Conservation (phyloP, 306 rosid species). For the Ammopiptanthus mongolicus region DNA sequence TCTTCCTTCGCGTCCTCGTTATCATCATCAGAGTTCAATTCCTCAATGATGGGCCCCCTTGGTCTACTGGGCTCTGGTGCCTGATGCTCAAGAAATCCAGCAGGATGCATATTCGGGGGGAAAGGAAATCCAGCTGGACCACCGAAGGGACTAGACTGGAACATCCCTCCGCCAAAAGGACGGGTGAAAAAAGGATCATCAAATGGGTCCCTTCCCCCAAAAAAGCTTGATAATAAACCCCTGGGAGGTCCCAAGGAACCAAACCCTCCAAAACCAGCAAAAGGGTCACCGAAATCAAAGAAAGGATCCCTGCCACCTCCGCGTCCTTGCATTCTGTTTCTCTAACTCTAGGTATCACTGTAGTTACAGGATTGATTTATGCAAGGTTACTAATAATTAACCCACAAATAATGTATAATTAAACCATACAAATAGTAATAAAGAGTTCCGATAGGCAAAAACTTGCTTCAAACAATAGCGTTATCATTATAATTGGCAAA, state of each 20-base stretch:
- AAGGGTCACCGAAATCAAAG: constrained; percentile 47
- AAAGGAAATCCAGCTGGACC: constrained; percentile 19
- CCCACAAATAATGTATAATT: not conserved
- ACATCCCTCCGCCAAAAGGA: constrained; percentile 53
- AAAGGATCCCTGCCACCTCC: constrained; percentile 56
- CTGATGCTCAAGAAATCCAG: constrained; percentile 54
- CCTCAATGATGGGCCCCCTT: constrained; percentile 79
- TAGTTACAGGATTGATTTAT: not conserved
- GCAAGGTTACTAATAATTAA: not conserved
- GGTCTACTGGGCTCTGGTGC: constrained; percentile 41
- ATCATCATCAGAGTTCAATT: constrained; percentile 70
- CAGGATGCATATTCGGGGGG: constrained; percentile 34
- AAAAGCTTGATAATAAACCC: constrained; percentile 45
- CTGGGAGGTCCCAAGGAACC: constrained; percentile 58
- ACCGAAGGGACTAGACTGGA: constrained; percentile 40
- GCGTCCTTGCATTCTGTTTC: constrained; percentile 57
- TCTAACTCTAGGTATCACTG: constrained; percentile 1
- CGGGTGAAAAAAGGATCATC: constrained; percentile 76
- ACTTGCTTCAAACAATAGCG: not conserved
- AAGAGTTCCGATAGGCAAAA: not conserved
- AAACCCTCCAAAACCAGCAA: constrained; percentile 61
- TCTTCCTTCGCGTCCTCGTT: constrained; percentile 38
- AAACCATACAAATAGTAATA: not conserved
- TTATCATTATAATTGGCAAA: not conserved
- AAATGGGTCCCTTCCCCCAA: constrained; percentile 74